Evolutionary conservation across 306 rosid species (phyloP).

Genomic region (Rosa multiflora): DNA sequence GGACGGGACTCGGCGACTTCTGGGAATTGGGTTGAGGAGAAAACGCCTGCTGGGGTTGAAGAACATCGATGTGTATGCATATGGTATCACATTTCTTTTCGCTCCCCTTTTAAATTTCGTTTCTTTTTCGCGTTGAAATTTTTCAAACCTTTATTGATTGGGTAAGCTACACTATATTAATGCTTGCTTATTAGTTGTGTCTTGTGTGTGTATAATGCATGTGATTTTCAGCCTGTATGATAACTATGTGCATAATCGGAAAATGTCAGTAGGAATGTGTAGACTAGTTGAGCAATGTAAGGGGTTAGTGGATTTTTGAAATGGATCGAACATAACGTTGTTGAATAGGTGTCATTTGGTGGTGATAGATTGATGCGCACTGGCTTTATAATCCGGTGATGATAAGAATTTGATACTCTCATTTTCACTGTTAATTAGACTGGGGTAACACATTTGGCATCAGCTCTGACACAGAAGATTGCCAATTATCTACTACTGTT

Average conservation of each 20-base stretch:
- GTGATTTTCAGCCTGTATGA: not conserved
- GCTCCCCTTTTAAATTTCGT: not conserved
- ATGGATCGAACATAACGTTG: not conserved
- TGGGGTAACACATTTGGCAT: not conserved
- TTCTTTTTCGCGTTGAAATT: not conserved
- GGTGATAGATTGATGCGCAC: not conserved
- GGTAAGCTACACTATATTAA: not conserved
- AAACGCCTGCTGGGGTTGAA: slow-evolving; percentile 74
- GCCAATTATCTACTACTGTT: not conserved
- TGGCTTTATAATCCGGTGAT: not conserved
- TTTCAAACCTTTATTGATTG: not conserved
- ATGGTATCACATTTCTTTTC: slow-evolving; percentile 43
- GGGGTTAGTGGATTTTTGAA: not conserved
- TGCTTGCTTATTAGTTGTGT: not conserved
- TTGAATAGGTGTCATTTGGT: not conserved
- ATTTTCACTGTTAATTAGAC: not conserved
- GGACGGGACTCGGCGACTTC: slow-evolving; percentile 59
- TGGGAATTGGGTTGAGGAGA: slow-evolving; percentile 79
- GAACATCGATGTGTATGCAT: slow-evolving; percentile 88
- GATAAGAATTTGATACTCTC: not conserved
- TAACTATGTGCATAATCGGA: not conserved
- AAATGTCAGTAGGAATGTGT: not conserved
- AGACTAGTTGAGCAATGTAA: not conserved
- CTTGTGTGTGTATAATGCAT: not conserved
- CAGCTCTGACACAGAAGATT: not conserved